A percentile compares a stretch with the other conserved stretches of the same genome.
Evolutionary conservation across 768 basidiomycete species (phyloP).

Genomic region (Rhodotorula diobovata): DNA sequence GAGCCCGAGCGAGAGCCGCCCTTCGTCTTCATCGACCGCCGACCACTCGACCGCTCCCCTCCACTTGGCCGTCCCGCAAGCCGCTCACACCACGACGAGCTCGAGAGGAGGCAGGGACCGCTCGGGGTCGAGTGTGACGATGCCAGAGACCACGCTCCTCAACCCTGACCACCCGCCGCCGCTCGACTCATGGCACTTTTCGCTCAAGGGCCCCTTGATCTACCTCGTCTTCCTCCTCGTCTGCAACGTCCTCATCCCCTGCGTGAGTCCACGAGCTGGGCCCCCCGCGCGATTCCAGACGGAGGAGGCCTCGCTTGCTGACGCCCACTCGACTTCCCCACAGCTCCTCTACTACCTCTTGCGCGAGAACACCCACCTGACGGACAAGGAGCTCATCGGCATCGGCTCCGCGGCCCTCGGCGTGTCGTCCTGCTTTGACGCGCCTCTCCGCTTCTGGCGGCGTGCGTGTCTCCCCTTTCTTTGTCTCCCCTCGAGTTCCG

Average conservation of each 20-base stretch:
- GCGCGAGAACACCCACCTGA: not conserved
- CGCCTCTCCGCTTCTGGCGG: slow-evolving; percentile 41
- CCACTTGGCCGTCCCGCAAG: not conserved
- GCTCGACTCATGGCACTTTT: slow-evolving; percentile 43
- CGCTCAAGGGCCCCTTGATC: slow-evolving; percentile 33
- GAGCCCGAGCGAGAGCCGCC: not conserved
- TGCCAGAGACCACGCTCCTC: not conserved
- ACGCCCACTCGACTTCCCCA: not conserved
- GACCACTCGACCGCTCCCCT: not conserved
- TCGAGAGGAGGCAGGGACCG: not conserved
- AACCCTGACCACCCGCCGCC: slow-evolving; percentile 20
- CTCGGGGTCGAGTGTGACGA: not conserved
- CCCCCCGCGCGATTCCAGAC: no score
- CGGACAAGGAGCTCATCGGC: slow-evolving; percentile 34
- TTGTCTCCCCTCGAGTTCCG: no score
- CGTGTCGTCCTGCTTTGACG: slow-evolving; percentile 40
- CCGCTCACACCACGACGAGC: not conserved
- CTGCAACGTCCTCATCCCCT: slow-evolving; percentile 35
- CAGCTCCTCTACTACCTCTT: not conserved
- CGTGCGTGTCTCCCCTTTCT: slow-evolving; percentile 28
- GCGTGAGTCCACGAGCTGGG: no score
- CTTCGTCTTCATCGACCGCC: not conserved
- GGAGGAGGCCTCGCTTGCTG: not conserved
- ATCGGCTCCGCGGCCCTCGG: slow-evolving; percentile 40
- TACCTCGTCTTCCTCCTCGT: slow-evolving; percentile 31